These are phyloP conservation scores for Mycena olivaceomarginata DNA, from an alignment of 768 basidiomycete species.

Conservation along the genomic window DNA sequence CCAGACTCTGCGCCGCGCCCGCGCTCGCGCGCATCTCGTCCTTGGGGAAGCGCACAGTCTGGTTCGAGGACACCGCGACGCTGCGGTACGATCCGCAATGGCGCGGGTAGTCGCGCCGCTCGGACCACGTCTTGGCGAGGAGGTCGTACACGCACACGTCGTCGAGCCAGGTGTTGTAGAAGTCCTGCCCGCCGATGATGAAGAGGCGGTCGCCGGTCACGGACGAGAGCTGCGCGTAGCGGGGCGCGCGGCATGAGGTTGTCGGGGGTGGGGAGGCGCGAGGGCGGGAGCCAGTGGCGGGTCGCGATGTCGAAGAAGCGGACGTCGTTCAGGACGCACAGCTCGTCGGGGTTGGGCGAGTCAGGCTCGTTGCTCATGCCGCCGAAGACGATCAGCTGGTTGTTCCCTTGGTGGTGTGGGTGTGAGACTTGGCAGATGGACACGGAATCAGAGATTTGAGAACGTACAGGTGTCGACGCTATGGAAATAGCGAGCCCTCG, in stretches of 20 bases:
- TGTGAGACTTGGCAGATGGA: slow-evolving; percentile 12
- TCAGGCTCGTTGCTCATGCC: slow-evolving; percentile 93
- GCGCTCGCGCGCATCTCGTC: slow-evolving; percentile 70
- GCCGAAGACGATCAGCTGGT: slow-evolving; percentile 94
- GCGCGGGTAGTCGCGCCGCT: slow-evolving; percentile 87
- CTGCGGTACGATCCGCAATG: slow-evolving; percentile 98
- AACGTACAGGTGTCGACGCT: slow-evolving; percentile 88
- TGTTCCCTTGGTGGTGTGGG: slow-evolving; percentile 78
- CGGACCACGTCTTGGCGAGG: slow-evolving; percentile 82
- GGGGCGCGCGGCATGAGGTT: slow-evolving; percentile 84
- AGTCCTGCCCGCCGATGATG: slow-evolving; percentile 96
- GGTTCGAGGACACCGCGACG: slow-evolving; percentile 87
- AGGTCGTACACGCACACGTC: slow-evolving; percentile 95
- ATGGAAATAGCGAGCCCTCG: slow-evolving; percentile 95
- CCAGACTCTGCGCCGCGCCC: slow-evolving; percentile 62
- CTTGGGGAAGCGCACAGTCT: slow-evolving; percentile 81
- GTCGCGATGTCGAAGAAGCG: slow-evolving; percentile 89
- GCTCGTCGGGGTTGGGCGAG: slow-evolving; percentile 82
- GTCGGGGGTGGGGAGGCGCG: slow-evolving; percentile 62
- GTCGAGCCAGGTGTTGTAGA: slow-evolving; percentile 95
- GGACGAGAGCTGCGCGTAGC: slow-evolving; percentile 96
- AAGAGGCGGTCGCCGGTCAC: slow-evolving; percentile 90
- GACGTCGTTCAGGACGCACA: slow-evolving; percentile 95
- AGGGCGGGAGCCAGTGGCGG: slow-evolving; percentile 81
- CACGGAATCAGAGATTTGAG: slow-evolving; percentile 1